Conservation (phyloP, 2,329 filamentous ascomycete genomes). For the Fonsecaea multimorphosa region DNA sequence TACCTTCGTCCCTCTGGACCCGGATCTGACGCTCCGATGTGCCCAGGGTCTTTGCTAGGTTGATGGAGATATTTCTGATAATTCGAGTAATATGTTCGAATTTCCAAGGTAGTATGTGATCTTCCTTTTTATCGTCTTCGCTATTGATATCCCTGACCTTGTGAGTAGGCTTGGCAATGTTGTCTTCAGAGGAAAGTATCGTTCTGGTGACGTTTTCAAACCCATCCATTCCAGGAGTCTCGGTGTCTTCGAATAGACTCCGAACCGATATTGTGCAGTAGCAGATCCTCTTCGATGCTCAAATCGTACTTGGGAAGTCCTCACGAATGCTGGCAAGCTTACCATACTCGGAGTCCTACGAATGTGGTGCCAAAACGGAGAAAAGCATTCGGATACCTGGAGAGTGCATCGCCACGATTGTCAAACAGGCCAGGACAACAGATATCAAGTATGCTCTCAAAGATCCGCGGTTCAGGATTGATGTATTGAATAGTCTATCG, state of each 20-base stretch:
- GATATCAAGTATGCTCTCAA: background rate
- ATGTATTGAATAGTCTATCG: background rate
- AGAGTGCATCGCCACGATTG: background rate
- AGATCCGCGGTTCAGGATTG: background rate
- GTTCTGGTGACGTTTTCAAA: background rate
- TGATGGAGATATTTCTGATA: background rate
- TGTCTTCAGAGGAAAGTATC: background rate
- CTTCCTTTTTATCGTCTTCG: background rate
- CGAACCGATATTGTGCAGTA: background rate
- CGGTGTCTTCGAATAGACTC: background rate
- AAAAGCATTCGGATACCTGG: background rate
- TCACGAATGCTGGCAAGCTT: background rate
- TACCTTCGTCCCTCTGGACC: no score
- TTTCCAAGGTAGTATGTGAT: background rate
- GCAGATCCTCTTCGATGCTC: background rate
- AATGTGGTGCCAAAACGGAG: background rate
- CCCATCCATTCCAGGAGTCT: background rate
- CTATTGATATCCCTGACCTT: background rate
- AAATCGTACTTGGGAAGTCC: background rate
- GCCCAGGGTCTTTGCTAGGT: no score
- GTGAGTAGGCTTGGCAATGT: background rate
- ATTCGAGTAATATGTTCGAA: background rate
- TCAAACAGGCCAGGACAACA: background rate
- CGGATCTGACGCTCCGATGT: no score
- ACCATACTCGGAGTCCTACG: background rate